A percentile compares a stretch with the other conserved stretches of the same genome.
These are phyloP conservation scores for Gypsophila paniculata DNA, from an alignment of 179 eudicot genomes.

Conservation along the genomic window DNA sequence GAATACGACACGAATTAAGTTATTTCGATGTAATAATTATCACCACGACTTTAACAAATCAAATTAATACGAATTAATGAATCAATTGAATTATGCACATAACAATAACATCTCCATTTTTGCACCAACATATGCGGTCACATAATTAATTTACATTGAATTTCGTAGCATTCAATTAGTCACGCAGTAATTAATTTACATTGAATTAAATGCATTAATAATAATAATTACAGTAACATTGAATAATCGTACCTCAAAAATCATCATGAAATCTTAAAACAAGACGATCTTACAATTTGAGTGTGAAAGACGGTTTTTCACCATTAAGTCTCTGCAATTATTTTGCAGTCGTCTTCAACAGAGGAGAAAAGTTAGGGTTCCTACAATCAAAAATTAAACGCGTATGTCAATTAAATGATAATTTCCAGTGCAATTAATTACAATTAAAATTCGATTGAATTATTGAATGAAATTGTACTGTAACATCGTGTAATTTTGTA, in stretches of 20 bases:
- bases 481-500: not conserved
- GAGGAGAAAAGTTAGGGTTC: conserved; percentile 7
- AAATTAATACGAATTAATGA: not conserved
- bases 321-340: not conserved
- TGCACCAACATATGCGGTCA: conserved; percentile 18
- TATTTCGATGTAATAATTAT: conserved; percentile 1
- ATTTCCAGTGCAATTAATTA: not conserved
- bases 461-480: not conserved
- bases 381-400: not conserved
- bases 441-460: conserved; percentile 11
- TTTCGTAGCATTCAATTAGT: conserved; percentile 11
- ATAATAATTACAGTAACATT: too few species aligned
- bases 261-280: too few species aligned
- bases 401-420: conserved; percentile 9
- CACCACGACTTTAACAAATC: not conserved
- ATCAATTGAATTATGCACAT: not conserved
- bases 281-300: too few species aligned
- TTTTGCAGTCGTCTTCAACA: conserved; percentile 11
- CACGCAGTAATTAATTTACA: not conserved
- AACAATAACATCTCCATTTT: conserved; percentile 16
- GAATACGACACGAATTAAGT: too few species aligned
- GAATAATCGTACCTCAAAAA: conserved; percentile 8
- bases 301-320: not conserved
- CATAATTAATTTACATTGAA: conserved; percentile 17
- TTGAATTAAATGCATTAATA: conserved; percentile 8